phyloP scores from a whole-genome alignment of 768 basidiomycete species.

The Artomyces pyxidatus region DNA sequence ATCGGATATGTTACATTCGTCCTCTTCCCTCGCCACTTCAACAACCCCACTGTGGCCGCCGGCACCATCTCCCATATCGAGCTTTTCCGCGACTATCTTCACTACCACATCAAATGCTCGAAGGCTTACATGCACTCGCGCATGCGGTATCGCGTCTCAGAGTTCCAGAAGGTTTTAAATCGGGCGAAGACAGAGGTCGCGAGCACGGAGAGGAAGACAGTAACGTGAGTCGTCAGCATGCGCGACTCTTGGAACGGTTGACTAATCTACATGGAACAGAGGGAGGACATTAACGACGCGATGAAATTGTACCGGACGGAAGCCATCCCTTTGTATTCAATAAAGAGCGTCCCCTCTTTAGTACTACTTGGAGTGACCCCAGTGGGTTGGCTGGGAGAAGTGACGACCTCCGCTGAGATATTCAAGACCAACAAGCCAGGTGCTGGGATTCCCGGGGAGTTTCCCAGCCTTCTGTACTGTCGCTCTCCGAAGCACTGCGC shows the following conservation, averaged over 20 bases:
- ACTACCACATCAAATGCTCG: conserved; percentile 98
- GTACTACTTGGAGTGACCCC: neutral
- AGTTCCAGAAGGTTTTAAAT: conserved; percentile 95
- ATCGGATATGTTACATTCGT: conserved; percentile 41
- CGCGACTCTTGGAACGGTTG: neutral
- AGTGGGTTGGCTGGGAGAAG: no score
- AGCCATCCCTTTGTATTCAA: conserved; percentile 10
- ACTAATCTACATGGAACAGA: conserved; percentile 3
- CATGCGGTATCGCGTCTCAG: conserved; percentile 87
- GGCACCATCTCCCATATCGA: conserved; percentile 91
- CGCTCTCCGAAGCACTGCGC: no score
- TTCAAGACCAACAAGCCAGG: no score
- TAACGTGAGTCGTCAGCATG: conserved; percentile 49
- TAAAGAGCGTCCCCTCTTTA: neutral
- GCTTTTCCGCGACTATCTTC: conserved; percentile 96
- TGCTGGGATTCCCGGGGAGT: no score
- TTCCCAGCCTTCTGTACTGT: no score
- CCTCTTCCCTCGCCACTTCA: conserved; percentile 93
- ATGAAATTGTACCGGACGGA: conserved; percentile 8
- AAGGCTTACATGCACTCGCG: conserved; percentile 99
- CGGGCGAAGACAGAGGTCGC: conserved; percentile 90
- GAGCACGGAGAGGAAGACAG: conserved; percentile 82
- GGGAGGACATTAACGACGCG: conserved; percentile 16
- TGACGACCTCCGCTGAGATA: no score
- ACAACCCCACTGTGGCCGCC: conserved; percentile 55